Conservation (phyloP, 2,329 filamentous ascomycete genomes). For the Pseudogymnoascus sp. region DNA sequence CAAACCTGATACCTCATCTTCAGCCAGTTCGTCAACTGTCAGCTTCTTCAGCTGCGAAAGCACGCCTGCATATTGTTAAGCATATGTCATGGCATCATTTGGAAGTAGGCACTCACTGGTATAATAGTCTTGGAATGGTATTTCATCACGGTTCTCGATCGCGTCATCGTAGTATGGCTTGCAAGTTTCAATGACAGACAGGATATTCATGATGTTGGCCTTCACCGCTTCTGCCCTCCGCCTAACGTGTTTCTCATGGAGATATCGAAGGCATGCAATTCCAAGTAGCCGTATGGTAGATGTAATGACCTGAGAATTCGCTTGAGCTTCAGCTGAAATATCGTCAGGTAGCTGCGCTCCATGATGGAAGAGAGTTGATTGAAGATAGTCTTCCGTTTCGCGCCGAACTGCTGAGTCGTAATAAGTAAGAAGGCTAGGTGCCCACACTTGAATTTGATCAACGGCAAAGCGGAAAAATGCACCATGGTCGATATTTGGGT, state of each 20-base stretch:
- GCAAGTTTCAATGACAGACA: constrained; percentile 20
- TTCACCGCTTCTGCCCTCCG: constrained; percentile 22
- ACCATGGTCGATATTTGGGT: constrained; percentile 29
- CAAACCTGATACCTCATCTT: constrained; percentile 32
- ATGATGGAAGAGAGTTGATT: constrained; percentile 32
- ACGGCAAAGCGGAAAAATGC: constrained; percentile 30
- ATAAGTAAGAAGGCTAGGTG: constrained; percentile 42
- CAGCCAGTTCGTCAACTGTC: constrained; percentile 28
- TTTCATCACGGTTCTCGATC: constrained; percentile 16
- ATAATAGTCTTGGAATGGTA: constrained; percentile 10
- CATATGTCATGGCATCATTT: background rate
- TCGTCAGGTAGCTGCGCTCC: background rate
- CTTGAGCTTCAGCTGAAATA: constrained; percentile 18
- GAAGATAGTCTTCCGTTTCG: constrained; percentile 35
- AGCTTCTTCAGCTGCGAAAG: constrained; percentile 23
- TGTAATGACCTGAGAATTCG: constrained; percentile 15
- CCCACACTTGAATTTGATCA: constrained; percentile 39
- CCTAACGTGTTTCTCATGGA: constrained; percentile 23
- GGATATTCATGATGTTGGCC: constrained; percentile 21
- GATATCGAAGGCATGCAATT: constrained; percentile 23
- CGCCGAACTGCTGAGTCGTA: constrained; percentile 37
- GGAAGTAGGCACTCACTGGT: constrained; percentile 18
- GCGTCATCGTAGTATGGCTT: constrained; percentile 19
- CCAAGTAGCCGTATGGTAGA: constrained; percentile 20
- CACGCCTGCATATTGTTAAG: constrained; percentile 21